These are phyloP conservation scores for Pseudocercospora eumusae DNA, from an alignment of 2,329 filamentous ascomycete species.

Conservation along the genomic window DNA sequence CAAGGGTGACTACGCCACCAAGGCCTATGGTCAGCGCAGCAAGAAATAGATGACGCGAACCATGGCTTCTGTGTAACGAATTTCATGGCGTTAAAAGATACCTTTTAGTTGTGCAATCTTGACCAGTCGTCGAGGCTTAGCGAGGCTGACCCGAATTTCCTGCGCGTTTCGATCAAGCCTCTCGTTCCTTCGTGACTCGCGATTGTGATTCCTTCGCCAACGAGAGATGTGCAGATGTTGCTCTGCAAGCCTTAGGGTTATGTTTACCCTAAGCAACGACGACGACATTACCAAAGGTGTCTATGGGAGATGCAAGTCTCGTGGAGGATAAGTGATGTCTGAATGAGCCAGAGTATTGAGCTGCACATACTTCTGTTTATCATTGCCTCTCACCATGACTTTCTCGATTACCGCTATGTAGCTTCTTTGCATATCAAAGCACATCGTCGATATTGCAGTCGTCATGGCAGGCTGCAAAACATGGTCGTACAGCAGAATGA, in stretches of 20 bases:
- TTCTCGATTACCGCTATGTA: no score
- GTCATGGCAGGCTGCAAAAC: neutral
- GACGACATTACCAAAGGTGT: neutral
- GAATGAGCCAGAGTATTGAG: no score
- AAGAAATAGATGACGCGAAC: slow-evolving; percentile 20
- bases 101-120: slow-evolving; percentile 13
- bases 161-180: neutral
- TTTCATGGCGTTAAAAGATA: slow-evolving; percentile 20
- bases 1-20: slow-evolving; percentile 90
- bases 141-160: neutral
- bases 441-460: neutral
- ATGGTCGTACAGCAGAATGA: neutral
- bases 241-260: neutral
- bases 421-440: no score
- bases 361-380: no score
- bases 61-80: slow-evolving; percentile 18
- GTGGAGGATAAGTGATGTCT: neutral
- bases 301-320: neutral
- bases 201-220: neutral
- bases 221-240: no score
- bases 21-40: slow-evolving; percentile 75
- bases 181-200: neutral
- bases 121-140: slow-evolving; percentile 2
- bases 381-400: no score
- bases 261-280: neutral